These are phyloP conservation scores for Dillenia suffruticosa DNA, from an alignment of 164 flowering plant species.

Conservation along the genomic window DNA sequence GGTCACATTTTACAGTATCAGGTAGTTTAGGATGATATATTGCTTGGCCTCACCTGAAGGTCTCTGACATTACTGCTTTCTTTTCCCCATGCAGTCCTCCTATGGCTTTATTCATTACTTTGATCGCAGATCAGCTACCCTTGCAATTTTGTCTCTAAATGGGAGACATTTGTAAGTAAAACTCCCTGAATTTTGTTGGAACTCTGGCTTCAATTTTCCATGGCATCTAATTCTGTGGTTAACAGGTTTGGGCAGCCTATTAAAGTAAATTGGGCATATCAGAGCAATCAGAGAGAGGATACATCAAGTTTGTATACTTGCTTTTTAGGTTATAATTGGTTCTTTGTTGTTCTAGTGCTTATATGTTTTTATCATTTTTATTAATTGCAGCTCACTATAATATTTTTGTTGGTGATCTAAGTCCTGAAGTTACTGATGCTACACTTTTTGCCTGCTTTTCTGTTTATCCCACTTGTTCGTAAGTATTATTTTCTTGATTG, in stretches of 20 bases:
- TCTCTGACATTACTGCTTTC: not conserved
- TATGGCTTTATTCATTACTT: constrained; percentile 94
- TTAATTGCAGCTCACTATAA: constrained; percentile 64
- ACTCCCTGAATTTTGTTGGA: too few relatives aligned
- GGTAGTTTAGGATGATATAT: not conserved
- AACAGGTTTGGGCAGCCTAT: constrained; percentile 97
- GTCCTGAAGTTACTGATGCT: constrained; percentile 95
- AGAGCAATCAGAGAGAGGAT: constrained; percentile 97
- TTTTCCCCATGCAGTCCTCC: constrained; percentile 71
- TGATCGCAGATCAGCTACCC: constrained; percentile 91
- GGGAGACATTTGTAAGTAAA: constrained; percentile 88
- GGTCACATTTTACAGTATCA: not conserved
- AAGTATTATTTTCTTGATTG: constrained; percentile 26
- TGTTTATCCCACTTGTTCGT: constrained; percentile 85
- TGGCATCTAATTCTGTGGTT: not conserved
- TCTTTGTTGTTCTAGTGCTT: not conserved
- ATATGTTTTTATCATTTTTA: constrained; percentile 2
- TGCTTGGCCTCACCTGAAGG: not conserved
- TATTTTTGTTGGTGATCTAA: constrained; percentile 89
- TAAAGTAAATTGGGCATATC: constrained; percentile 99
- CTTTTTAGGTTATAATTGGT: not conserved
- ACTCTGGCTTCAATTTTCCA: too few relatives aligned
- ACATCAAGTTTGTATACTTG: constrained; percentile 52
- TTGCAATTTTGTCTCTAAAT: constrained; percentile 84
- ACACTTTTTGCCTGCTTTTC: constrained; percentile 83